Evolutionary conservation across 2,329 filamentous ascomycete genomes (phyloP).

Genomic region (Phyllosticta citrichinensis): DNA sequence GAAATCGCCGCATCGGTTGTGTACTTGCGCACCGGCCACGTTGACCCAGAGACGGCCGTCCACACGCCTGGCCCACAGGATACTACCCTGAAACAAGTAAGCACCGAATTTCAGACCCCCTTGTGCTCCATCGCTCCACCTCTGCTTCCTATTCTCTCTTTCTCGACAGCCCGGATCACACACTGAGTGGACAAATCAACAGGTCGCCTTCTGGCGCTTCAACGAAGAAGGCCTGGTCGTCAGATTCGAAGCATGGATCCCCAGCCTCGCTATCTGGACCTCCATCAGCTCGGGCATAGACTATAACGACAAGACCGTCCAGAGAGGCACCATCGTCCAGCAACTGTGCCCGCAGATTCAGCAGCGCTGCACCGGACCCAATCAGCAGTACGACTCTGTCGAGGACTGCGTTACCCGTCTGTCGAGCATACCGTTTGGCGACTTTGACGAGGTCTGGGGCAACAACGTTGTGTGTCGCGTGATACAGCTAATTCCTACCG

Average conservation of each 20-base stretch:
- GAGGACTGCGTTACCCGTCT: constrained; percentile 26
- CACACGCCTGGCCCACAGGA: not conserved
- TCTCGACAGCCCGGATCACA: too few relatives aligned
- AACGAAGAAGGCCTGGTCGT: constrained; percentile 34
- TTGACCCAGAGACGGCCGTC: not conserved
- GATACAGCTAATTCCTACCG: constrained; percentile 32
- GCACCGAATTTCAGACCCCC: not conserved
- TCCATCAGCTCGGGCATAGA: constrained; percentile 19
- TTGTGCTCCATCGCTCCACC: too few relatives aligned
- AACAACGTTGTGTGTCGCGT: constrained; percentile 35
- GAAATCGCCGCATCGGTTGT: constrained; percentile 30
- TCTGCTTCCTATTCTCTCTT: too few relatives aligned
- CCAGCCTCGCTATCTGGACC: constrained; percentile 32
- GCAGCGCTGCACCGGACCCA: constrained; percentile 25
- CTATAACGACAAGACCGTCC: constrained; percentile 19
- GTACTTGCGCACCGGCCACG: constrained; percentile 18
- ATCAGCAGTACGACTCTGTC: constrained; percentile 27
- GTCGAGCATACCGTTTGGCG: constrained; percentile 28
- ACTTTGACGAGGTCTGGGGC: constrained; percentile 34
- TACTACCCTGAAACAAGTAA: not conserved
- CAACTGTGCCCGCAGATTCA: constrained; percentile 26
- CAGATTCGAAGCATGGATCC: constrained; percentile 37
- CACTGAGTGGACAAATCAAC: too few relatives aligned
- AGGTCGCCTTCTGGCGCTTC: constrained; percentile 38
- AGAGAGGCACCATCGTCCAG: constrained; percentile 18